These are phyloP conservation scores for Trichoderma afroharzianum DNA, from an alignment of 2,329 filamentous ascomycete genomes.

Conservation along the genomic window DNA sequence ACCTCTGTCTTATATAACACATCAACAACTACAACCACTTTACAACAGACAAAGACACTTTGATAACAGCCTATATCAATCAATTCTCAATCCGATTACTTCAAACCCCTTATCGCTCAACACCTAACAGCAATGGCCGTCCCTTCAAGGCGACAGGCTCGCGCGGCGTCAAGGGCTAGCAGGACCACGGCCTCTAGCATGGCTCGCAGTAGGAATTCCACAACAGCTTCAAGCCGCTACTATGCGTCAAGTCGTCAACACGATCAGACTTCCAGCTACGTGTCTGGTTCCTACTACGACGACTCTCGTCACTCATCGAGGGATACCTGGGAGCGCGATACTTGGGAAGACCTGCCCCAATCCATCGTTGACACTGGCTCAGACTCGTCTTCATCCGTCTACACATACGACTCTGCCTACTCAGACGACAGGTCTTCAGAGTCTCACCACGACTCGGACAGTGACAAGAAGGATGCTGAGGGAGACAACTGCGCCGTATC, in stretches of 20 bases:
- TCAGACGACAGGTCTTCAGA: constrained; percentile 29
- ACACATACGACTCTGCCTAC: constrained; percentile 76
- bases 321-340: constrained; percentile 19
- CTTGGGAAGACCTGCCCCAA: constrained; percentile 17
- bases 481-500: constrained; percentile 23
- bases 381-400: constrained; percentile 53
- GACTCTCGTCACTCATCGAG: constrained; percentile 13
- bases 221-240: constrained; percentile 12
- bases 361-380: constrained; percentile 19
- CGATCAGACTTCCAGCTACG: constrained; percentile 13
- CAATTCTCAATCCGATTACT: not conserved
- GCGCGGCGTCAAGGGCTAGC: constrained; percentile 6
- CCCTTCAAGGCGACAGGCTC: constrained; percentile 14
- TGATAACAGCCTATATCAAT: not conserved
- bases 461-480: constrained; percentile 23
- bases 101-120: not conserved
- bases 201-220: constrained; percentile 14
- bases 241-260: constrained; percentile 15
- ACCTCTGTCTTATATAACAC: not conserved
- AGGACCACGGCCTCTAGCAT: constrained; percentile 15
- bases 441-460: constrained; percentile 26
- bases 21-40: not conserved
- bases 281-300: constrained; percentile 16
- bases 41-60: not conserved
- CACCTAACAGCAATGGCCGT: constrained; percentile 2